A percentile compares a stretch with the other conserved stretches of the same genome.
Evolutionary conservation across 352 stramenopile species (phyloP).

Genomic region (Pythium rhizo-oryzae): DNA sequence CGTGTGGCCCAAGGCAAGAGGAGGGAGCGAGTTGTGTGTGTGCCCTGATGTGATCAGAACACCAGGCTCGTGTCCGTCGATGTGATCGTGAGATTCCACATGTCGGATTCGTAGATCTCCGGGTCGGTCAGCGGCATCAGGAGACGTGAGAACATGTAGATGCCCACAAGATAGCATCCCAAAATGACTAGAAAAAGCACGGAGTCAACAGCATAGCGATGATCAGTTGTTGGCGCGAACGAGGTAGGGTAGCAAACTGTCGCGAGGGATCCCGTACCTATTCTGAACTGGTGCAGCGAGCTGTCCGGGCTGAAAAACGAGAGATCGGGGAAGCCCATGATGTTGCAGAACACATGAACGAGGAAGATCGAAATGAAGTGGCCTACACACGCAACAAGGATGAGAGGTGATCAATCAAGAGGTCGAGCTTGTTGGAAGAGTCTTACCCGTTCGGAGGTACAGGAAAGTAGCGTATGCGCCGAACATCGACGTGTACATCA

Average conservation of each 20-base stretch:
- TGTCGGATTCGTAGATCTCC: conserved; percentile 75
- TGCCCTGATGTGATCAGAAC: conserved; percentile 20
- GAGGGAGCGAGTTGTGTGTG: not conserved
- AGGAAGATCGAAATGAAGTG: conserved; percentile 90
- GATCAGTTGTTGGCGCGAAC: not conserved
- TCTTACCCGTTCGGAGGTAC: conserved; percentile 88
- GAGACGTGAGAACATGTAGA: conserved; percentile 74
- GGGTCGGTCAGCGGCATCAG: conserved; percentile 81
- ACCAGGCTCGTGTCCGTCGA: conserved; percentile 22
- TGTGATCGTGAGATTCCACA: conserved; percentile 80
- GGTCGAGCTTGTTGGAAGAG: not conserved
- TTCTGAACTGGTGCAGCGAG: conserved; percentile 75
- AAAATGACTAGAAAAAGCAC: conserved; percentile 57
- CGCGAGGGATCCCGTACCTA: conserved; percentile 39
- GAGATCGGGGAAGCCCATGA: conserved; percentile 93
- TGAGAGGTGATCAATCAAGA: not conserved
- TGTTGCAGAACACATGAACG: conserved; percentile 95
- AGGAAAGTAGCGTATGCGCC: conserved; percentile 94
- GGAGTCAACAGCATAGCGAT: not conserved
- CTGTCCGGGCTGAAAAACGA: conserved; percentile 82
- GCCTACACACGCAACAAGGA: conserved; percentile 33
- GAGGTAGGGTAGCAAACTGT: not conserved
- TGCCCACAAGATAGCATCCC: conserved; percentile 79
- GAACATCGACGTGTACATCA: conserved; percentile 96
- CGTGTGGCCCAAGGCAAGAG: not conserved